Conservation (phyloP, 2,329 filamentous ascomycete genomes). For the Blastomyces emzantsi region DNA sequence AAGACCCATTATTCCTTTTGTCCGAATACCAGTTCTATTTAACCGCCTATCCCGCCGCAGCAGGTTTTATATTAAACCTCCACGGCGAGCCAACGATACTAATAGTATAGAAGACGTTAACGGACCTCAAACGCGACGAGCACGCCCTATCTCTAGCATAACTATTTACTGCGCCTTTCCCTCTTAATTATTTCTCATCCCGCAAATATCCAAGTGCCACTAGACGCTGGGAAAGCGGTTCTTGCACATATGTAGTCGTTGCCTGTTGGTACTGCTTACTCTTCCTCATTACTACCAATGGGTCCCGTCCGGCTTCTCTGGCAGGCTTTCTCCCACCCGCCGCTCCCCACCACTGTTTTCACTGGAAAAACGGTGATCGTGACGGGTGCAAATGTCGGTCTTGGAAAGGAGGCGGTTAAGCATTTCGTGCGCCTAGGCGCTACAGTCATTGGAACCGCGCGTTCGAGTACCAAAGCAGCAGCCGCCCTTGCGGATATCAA, state of each 20-base stretch:
- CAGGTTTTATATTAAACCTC: not conserved
- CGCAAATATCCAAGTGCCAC: not conserved
- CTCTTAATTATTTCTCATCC: not conserved
- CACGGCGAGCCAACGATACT: not conserved
- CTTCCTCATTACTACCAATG: not conserved
- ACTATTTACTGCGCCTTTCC: not conserved
- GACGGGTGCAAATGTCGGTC: constrained; percentile 32
- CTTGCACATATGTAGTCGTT: not conserved
- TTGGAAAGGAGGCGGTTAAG: constrained; percentile 32
- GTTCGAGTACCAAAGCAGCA: constrained; percentile 25
- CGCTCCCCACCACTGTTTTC: not conserved
- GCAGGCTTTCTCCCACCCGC: not conserved
- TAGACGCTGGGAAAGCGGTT: not conserved
- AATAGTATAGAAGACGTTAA: not conserved
- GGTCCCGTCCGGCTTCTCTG: not conserved
- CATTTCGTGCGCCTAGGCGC: constrained; percentile 28
- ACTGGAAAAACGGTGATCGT: constrained; percentile 29
- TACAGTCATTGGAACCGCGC: constrained; percentile 32
- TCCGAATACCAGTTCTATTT: too few species aligned
- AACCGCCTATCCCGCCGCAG: too few species aligned
- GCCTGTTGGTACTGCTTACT: not conserved
- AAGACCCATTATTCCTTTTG: too few species aligned
- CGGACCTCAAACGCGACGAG: not conserved
- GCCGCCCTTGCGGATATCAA: constrained; percentile 26
- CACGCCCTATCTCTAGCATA: not conserved